These are phyloP conservation scores for Bolboschoenoplectus hybrid DNA, from an alignment of 202 grass and related monocot species.

Conservation along the genomic window DNA sequence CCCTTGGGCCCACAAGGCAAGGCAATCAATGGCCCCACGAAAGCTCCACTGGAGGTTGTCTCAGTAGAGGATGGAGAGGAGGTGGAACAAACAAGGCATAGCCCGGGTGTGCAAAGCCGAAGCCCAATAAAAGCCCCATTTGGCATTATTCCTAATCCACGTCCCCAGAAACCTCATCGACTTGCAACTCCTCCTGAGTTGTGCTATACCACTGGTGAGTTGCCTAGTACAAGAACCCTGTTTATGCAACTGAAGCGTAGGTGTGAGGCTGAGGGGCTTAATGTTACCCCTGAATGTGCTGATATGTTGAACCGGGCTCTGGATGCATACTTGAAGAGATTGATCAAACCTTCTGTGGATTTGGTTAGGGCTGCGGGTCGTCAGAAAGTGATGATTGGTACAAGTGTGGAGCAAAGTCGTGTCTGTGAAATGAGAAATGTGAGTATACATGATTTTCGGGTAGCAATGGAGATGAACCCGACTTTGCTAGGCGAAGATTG, in stretches of 20 bases:
- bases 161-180: background rate
- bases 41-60: conserved; percentile 47
- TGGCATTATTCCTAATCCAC: conserved; percentile 46
- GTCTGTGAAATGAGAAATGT: conserved; percentile 33
- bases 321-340: conserved; percentile 61
- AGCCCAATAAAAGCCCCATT: conserved; percentile 59
- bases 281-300: conserved; percentile 42
- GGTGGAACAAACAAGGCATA: conserved; percentile 73
- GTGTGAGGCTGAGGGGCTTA: conserved; percentile 50
- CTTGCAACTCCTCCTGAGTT: conserved; percentile 20
- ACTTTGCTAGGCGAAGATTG: conserved; percentile 61
- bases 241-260: conserved; percentile 45
- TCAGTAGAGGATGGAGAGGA: conserved; percentile 87
- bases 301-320: conserved; percentile 62
- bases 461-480: conserved; percentile 56
- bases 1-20: conserved; percentile 38
- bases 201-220: conserved; percentile 50
- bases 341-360: conserved; percentile 71
- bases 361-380: conserved; percentile 50
- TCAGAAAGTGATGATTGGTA: conserved; percentile 41
- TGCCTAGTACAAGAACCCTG: conserved; percentile 53
- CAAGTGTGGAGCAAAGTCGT: conserved; percentile 34
- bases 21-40: conserved; percentile 40
- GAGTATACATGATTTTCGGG: conserved; percentile 54
- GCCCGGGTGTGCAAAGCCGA: conserved; percentile 64